Base-by-base conservation (phyloP, 768 basidiomycete species). In the Amanita inopinata region DNA sequence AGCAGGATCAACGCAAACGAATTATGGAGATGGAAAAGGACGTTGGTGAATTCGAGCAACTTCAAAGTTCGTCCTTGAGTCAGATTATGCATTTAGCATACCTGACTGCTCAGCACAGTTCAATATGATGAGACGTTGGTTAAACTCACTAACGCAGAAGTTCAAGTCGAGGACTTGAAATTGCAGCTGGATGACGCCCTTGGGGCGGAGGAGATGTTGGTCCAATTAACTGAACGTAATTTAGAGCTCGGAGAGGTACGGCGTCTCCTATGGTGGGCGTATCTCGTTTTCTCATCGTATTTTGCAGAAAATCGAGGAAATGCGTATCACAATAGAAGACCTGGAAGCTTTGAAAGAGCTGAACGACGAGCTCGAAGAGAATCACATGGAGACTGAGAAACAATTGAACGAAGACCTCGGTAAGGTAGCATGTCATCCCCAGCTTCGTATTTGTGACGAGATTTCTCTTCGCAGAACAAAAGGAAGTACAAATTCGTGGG, bases 341-440 rank as follows among this genome's bases (percentile, higher is more conserved):
- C 77, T 97, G 3, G 96, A 99, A 56, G 79, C 92, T 8, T 75
- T 99, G 31, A 88, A 93, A 56, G 96, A 98, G 54, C 81, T 99
- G 36, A 90, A 84, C 43, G 94, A 99, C 48, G 96, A 99, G 62
- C 73, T 99, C 2, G 96, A 98, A 60, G 93, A 98, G 61, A 92
- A 89, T 53, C 94, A 98, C 49, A 57, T 87, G 2, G 94, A 96
- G 60, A 88, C 91, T 0, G 94, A 97, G 63, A 92, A 88, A 57
- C 75, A 80, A 17, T 61, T 99, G 45, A 81, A 91, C 53, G 88
- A 86, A 33, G 94, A 97, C 37, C 71, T 98, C 33, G 84, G 92
- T 92, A 36, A 33, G 75, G 20, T n/a, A 28, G 10, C 2, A 3
- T 19, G 4, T 24, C 19, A 9, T 15, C 27, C 40, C 31, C 36